Evolutionary conservation across 2,329 filamentous ascomycete genomes (phyloP), one percentile per base, ranked within the genome.

Genomic region (Talaromyces sp.): DNA sequence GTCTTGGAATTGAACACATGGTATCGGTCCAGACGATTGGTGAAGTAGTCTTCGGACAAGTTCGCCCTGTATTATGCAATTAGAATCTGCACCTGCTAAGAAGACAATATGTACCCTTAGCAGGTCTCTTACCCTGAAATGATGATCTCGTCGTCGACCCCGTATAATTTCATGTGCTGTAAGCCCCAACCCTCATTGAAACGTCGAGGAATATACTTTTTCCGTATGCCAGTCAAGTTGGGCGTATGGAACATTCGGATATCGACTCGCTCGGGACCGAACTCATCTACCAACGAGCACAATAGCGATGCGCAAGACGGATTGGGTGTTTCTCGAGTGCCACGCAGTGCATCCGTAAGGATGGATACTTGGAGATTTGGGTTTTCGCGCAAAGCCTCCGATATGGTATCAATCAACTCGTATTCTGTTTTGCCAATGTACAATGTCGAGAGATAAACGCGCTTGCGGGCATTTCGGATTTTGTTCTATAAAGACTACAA

Each of bases 141-240:
- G 60, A 99, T 93, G 52, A 99, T 88, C 71, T 96, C 91, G 66
- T 99, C 91, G 65, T 99, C 94, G 19, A 96, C 79, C 0, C 94
- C 94, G 64, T 99, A 99, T 0, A 99, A 80, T 80, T 99, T 99
- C 93, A 99, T 99, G 69, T 99, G 94, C 70, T 99, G 94, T 56
- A 99, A 75, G 1, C 94, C 94, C 94, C 94, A 99, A 16, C 94
- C 94, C 75, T 99, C 94, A 63, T 99, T 99, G 70, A 99, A 93
- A 17, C 94, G 83, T 68, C 85, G 90, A 0, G 94, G 94, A 2
- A 97, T 84, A 61, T 89, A 79, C 65, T 86, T 86, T 75, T 97
- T 97, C 46, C 87, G 84, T 52, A 95, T 64, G 0, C 94, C 94
- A 2, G 90, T 96, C 58, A 99, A 75, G 66, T 99, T 99, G 0